Evolutionary conservation across 2,329 filamentous ascomycete species (phyloP).

Genomic region (Colletotrichum sp.): DNA sequence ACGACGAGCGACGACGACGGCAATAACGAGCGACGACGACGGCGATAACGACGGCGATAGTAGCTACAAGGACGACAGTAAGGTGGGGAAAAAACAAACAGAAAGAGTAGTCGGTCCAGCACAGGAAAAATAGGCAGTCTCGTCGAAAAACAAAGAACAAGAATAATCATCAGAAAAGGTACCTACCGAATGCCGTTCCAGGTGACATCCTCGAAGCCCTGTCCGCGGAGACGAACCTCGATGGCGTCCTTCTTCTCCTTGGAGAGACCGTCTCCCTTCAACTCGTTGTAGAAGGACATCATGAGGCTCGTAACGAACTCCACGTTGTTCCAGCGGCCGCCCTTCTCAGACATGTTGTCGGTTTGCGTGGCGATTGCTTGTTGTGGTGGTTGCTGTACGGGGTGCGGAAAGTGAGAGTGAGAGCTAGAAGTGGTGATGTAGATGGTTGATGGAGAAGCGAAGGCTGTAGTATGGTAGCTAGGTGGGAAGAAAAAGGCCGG

Average conservation of each 20-base stretch:
- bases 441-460: neutral
- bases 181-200: constrained; percentile 1
- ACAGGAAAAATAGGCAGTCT: neutral
- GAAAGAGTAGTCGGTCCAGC: neutral
- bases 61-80: neutral
- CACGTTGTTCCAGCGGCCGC: neutral
- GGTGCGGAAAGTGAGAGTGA: neutral
- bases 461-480: neutral
- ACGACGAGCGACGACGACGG: no score
- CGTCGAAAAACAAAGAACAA: neutral
- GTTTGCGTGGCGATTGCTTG: neutral
- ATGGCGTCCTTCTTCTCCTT: constrained; percentile 4
- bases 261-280: neutral
- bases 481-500: neutral
- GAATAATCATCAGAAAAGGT: neutral
- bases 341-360: neutral
- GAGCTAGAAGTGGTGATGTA: neutral
- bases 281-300: neutral
- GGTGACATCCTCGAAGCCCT: neutral
- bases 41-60: neutral
- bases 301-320: neutral
- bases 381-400: neutral
- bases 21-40: neutral
- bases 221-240: neutral
- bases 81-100: neutral